Evolutionary conservation across 129 eudicot genomes (phyloP), one percentile per base, ranked within the genome.

Genomic region (Glebionis coronaria): DNA sequence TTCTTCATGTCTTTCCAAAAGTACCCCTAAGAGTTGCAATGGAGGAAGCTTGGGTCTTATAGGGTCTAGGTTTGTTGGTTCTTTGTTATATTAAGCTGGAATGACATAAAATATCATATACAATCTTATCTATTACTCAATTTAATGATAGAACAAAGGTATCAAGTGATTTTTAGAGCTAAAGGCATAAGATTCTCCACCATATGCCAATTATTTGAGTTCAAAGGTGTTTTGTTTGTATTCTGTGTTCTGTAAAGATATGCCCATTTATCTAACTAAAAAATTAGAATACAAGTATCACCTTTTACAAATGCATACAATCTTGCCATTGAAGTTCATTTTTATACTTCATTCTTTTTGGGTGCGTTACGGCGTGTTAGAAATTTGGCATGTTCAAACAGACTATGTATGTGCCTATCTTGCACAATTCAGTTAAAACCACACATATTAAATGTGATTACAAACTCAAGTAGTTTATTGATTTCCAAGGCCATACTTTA

Each of bases 171-270:
- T 50, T 35, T 28, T 67, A 29, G 49, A 35, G 44, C 38, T 50
- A 60, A 68, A 68, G 74, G 74, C 28, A 75, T 60, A 51, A 76
- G 75, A 76, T 76, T 61, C 80, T 69, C 80, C 74, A 75, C 70
- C 74, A 16, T 70, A 27, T 52, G 44, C 51, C 58, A 76, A 76
- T 76, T 76, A 76, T 76, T 35, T 76, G 70, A 76, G 59, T 5
- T 69, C 70, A 52, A 68, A 59, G 14, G 27, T 20, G 18, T 61
- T 61, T 61, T 61, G 23, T 69, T 76, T 69, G 66, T 73, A 65
- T 62, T 54, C 19, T 35, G 5, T 69, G 18, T 72, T 62, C 57
- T 44, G 16, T 27, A 56, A 42, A 25, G 18, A 45, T 20, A 6
- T 69, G 64, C 44, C 47, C 18, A 23, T 44, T 15, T 69, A 56